Evolutionary conservation across 2,329 filamentous ascomycete genomes (phyloP).

Genomic region (Pseudogymnoascus sp.): DNA sequence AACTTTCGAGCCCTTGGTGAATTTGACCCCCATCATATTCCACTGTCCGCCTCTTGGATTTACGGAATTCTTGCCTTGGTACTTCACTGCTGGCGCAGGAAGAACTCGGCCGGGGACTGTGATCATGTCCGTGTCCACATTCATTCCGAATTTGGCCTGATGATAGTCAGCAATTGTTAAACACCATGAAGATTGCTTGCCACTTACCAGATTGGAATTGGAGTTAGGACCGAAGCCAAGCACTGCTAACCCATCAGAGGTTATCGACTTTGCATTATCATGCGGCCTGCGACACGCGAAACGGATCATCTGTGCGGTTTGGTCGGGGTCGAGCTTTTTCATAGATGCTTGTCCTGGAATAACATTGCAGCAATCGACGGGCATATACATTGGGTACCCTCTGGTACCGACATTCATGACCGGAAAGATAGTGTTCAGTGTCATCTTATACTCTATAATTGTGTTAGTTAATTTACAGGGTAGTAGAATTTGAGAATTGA

Average conservation of each 20-base stretch:
- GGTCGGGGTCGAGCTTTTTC: constrained; percentile 49
- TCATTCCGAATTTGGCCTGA: constrained; percentile 54
- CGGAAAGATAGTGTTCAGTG: constrained; percentile 39
- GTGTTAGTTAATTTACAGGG: constrained; percentile 7
- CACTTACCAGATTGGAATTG: constrained; percentile 38
- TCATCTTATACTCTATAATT: constrained; percentile 21
- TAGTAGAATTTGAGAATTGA: neutral
- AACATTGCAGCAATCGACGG: constrained; percentile 59
- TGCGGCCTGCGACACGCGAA: constrained; percentile 64
- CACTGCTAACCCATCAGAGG: constrained; percentile 46
- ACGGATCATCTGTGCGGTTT: constrained; percentile 62
- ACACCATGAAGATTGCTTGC: neutral
- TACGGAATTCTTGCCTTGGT: constrained; percentile 35
- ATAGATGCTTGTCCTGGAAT: constrained; percentile 57
- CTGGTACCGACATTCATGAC: constrained; percentile 59
- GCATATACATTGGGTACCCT: constrained; percentile 54
- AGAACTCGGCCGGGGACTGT: constrained; percentile 69
- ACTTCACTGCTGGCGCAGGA: constrained; percentile 51
- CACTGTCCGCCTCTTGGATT: constrained; percentile 50
- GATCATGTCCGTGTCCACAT: constrained; percentile 54
- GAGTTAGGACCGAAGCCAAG: constrained; percentile 47
- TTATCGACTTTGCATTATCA: constrained; percentile 61
- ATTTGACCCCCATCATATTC: constrained; percentile 57
- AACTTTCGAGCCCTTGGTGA: constrained; percentile 46
- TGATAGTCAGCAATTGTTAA: constrained; percentile 14